Percentiles rank a stretch among this genome's conserved stretches.
These are phyloP conservation scores for Penicillium desertorum DNA, from an alignment of 495 filamentous ascomycete genomes.

Conservation along the genomic window DNA sequence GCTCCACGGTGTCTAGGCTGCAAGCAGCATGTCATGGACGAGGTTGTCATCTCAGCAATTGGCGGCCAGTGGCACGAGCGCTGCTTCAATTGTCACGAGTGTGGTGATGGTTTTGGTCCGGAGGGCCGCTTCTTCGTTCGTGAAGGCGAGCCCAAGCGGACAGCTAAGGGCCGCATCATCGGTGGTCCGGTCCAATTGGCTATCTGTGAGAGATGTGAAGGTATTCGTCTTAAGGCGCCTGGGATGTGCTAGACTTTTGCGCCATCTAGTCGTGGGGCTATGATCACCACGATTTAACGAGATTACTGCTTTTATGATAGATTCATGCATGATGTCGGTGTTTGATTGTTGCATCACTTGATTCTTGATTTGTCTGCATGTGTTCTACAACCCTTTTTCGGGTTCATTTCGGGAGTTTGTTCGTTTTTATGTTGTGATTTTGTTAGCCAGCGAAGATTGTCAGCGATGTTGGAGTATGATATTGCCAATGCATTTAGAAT, in stretches of 20 bases:
- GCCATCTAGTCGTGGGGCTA: slow-evolving; percentile 19
- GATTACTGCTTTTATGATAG: slow-evolving; percentile 25
- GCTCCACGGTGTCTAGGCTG: slow-evolving; percentile 86
- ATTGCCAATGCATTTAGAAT: slow-evolving; percentile 21
- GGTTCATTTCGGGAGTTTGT: slow-evolving; percentile 4
- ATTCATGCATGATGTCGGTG: slow-evolving; percentile 18
- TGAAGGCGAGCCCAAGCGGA: slow-evolving; percentile 53
- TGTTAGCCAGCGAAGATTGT: slow-evolving; percentile 16
- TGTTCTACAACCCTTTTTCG: slow-evolving; percentile 8
- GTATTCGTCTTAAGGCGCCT: slow-evolving; percentile 60
- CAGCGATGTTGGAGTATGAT: slow-evolving; percentile 5
- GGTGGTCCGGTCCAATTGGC: slow-evolving; percentile 50
- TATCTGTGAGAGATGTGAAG: slow-evolving; percentile 65
- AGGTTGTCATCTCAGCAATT: slow-evolving; percentile 81
- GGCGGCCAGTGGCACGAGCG: slow-evolving; percentile 91
- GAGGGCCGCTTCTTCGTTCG: slow-evolving; percentile 66
- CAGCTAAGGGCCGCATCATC: slow-evolving; percentile 50
- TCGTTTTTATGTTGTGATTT: not conserved
- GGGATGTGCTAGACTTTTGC: slow-evolving; percentile 28
- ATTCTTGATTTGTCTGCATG: slow-evolving; percentile 13
- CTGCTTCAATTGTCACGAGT: slow-evolving; percentile 85
- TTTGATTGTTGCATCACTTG: slow-evolving; percentile 13
- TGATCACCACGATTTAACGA: slow-evolving; percentile 20
- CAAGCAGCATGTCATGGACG: slow-evolving; percentile 77
- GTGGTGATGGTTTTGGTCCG: slow-evolving; percentile 55